Base-by-base conservation (phyloP, 192 early-diverging fungal genomes). In the Coemansia sp. region DNA sequence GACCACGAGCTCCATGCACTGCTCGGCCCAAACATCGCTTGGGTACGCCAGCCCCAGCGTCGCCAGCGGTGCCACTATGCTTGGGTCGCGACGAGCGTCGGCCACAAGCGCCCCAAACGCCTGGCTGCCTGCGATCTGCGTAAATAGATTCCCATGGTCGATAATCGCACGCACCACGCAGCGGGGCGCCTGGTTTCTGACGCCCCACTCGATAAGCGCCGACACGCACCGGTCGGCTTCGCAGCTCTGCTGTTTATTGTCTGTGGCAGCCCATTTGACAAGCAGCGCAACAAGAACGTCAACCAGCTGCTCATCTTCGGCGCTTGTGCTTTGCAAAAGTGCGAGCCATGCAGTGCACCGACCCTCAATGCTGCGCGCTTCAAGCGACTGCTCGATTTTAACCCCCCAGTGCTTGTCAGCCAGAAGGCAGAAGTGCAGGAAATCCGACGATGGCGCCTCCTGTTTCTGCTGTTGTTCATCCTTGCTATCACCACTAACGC, bases 341-440 rank as follows among this genome's bases (percentile, higher is more conserved):
- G 13, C 34, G 17, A 23, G 19, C 56, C 69, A 65, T 14, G 10
- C 58, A 17, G 29, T 8, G 23, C 35, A 49, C 46, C 54, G 62
- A 10, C 56, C 54, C 36, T 25, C 68, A 17, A 45, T 38, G 7
- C 36, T 42, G 41, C 41, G 25, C 42, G 54, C 3, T 17, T 59
- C 22, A 29, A 22, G 7, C 25, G 53, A 15, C 55, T 34, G 33
- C 33, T 57, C 55, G 33, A 57, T 19, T 13, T 15, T 36, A 1
- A 33, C n/a, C 11, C 43, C 63, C 74, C 74, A 75, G 60, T 70
- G 63, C n/a, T 66, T 57, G 20, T 70, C 68, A 0, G 68, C 68
- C 59, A 70, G 49, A 7, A 75, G 63, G 22, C 29, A 59, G 22
- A 75, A 62, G 50, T 62, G 66, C 63, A 71, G 32, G 19, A 43